Conservation (phyloP, 176 grass and related monocot genomes). For the Oryza glaberrima region DNA sequence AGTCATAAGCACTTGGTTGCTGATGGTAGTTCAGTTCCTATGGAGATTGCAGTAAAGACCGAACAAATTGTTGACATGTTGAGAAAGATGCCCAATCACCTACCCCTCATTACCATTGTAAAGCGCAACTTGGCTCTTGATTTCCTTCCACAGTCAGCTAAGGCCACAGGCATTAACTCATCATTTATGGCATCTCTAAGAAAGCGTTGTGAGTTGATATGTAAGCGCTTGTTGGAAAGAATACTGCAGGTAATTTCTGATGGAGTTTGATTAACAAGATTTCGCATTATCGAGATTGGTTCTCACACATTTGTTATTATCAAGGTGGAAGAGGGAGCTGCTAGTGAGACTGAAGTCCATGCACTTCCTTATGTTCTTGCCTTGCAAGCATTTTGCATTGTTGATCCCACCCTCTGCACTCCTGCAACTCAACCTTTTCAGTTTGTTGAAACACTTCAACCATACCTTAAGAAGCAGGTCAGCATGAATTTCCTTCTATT, state of each 20-base stretch:
- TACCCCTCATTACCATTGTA: constrained; percentile 89
- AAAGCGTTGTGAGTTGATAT: constrained; percentile 89
- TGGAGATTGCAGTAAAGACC: constrained; percentile 93
- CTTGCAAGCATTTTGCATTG: constrained; percentile 96
- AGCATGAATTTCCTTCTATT: constrained; percentile 32
- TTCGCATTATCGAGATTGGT: constrained; percentile 33
- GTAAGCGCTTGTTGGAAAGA: constrained; percentile 91
- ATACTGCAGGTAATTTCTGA: constrained; percentile 87
- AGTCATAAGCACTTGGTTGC: constrained; percentile 91
- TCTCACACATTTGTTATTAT: constrained; percentile 37
- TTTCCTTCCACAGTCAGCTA: constrained; percentile 97
- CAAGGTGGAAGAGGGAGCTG: constrained; percentile 85
- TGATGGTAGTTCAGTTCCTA: constrained; percentile 96
- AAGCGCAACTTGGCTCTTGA: constrained; percentile 85
- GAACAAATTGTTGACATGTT: constrained; percentile 99
- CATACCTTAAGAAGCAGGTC: constrained; percentile 98
- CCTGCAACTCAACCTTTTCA: constrained; percentile 93
- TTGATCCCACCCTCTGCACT: constrained; percentile 89
- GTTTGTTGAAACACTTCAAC: constrained; percentile 98
- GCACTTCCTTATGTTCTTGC: constrained; percentile 93
- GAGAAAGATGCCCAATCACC: constrained; percentile 93
- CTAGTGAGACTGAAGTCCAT: constrained; percentile 73
- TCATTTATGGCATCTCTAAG: constrained; percentile 68
- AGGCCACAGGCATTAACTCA: constrained; percentile 76
- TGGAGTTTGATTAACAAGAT: constrained; percentile 26